Evolutionary conservation across 2,329 filamentous ascomycete species (phyloP).

Genomic region (Apiospora phragmitis): DNA sequence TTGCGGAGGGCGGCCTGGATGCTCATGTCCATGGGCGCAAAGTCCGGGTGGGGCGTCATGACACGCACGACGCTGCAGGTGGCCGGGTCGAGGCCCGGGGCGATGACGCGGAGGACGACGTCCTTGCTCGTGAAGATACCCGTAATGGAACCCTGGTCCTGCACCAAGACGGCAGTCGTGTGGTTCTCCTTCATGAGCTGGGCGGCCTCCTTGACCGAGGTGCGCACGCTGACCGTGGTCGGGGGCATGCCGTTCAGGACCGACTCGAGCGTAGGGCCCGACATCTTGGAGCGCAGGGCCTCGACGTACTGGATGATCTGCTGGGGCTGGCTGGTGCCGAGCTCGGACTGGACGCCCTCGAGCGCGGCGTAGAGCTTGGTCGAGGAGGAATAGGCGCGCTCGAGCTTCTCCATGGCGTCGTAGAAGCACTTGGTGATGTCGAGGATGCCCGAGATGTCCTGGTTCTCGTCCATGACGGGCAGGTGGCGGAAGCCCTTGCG

Average conservation of each 20-base stretch:
- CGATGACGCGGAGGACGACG: constrained; percentile 96
- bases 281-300: constrained; percentile 94
- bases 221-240: constrained; percentile 91
- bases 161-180: constrained; percentile 92
- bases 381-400: constrained; percentile 97
- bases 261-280: constrained; percentile 91
- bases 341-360: constrained; percentile 95
- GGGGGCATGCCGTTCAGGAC: constrained; percentile 91
- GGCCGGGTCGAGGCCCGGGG: constrained; percentile 87
- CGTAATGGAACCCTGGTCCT: constrained; percentile 95
- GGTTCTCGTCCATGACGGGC: constrained; percentile 99
- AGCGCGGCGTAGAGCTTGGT: constrained; percentile 96
- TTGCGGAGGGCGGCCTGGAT: constrained; percentile 97
- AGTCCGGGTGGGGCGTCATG: constrained; percentile 98
- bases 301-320: constrained; percentile 99
- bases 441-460: constrained; percentile 96
- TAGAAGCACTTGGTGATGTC: constrained; percentile 99
- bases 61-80: constrained; percentile 98
- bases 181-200: constrained; percentile 98
- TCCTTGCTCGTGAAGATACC: constrained; percentile 99
- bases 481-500: constrained; percentile 96
- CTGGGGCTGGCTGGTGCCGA: constrained; percentile 93
- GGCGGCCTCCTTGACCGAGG: constrained; percentile 94
- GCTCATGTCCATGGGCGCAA: constrained; percentile 98
- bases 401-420: constrained; percentile 99